These are phyloP conservation scores for Aureobasidium subglaciale DNA, from an alignment of 2,329 filamentous ascomycete genomes.

Conservation along the genomic window DNA sequence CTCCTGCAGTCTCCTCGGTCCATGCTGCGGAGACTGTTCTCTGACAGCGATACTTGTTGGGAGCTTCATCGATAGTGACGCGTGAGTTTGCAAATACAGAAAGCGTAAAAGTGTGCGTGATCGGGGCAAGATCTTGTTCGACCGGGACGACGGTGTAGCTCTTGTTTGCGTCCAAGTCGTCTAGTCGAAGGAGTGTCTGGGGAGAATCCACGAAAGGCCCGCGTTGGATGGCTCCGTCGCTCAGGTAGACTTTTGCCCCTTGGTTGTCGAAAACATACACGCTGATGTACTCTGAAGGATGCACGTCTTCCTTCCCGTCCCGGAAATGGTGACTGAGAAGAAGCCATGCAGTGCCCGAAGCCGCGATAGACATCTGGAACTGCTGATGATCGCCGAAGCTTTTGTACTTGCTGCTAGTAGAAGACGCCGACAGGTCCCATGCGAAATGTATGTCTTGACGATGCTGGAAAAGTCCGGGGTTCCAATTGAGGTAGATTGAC, in stretches of 20 bases:
- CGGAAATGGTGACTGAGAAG: conserved; percentile 77
- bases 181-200: conserved; percentile 76
- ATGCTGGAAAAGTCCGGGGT: conserved; percentile 70
- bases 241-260: conserved; percentile 66
- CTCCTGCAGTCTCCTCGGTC: conserved; percentile 74
- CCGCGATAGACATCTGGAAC: conserved; percentile 47
- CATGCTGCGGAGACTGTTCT: conserved; percentile 60
- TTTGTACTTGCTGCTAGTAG: conserved; percentile 54
- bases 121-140: conserved; percentile 68
- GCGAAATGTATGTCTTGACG: conserved; percentile 85
- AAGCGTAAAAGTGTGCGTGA: conserved; percentile 76
- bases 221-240: conserved; percentile 62
- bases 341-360: conserved; percentile 66
- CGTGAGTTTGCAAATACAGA: conserved; percentile 67
- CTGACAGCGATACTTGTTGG: conserved; percentile 52
- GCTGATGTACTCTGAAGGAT: conserved; percentile 69
- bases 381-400: conserved; percentile 64
- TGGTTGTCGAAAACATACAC: conserved; percentile 69
- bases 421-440: conserved; percentile 55
- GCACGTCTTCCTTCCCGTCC: conserved; percentile 35
- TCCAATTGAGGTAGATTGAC: conserved; percentile 97
- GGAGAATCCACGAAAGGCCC: conserved; percentile 91
- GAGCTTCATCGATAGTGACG: conserved; percentile 56
- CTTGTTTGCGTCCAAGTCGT: conserved; percentile 48
- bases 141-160: conserved; percentile 63